Conservation (phyloP, 108 stramenopile species). For the Pseudonitzschia multiseries region DNA sequence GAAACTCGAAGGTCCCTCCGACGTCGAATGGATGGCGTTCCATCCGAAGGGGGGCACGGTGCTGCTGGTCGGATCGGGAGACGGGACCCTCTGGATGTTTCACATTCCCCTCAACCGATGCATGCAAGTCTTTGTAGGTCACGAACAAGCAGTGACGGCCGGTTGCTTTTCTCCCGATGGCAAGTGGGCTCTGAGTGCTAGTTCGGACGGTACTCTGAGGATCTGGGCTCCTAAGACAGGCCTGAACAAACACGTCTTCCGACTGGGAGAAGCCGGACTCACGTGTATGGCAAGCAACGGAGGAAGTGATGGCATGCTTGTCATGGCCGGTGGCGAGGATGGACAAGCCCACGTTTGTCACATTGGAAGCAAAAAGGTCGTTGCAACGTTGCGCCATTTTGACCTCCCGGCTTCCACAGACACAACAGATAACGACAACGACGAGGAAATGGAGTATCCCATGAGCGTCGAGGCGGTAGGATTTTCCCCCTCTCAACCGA, state of each 20-base stretch:
- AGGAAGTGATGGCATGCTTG: conserved; percentile 55
- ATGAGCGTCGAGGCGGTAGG: conserved; percentile 90
- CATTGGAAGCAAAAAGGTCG: conserved; percentile 76
- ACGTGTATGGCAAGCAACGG: conserved; percentile 75
- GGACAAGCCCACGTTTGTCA: conserved; percentile 89
- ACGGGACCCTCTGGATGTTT: conserved; percentile 98
- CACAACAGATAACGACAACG: conserved; percentile 39
- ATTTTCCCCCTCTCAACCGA: conserved; percentile 68
- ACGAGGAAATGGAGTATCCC: conserved; percentile 57
- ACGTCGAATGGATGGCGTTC: conserved; percentile 93
- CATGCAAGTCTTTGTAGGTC: conserved; percentile 96
- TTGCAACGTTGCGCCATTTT: conserved; percentile 79
- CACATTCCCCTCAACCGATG: conserved; percentile 85
- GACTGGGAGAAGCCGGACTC: conserved; percentile 58
- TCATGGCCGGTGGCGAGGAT: conserved; percentile 82
- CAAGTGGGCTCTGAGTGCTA: conserved; percentile 80
- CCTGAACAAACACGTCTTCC: conserved; percentile 81
- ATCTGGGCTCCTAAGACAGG: conserved; percentile 94
- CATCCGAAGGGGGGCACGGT: conserved; percentile 93
- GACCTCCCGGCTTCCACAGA: conserved; percentile 33
- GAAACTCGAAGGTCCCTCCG: conserved; percentile 91
- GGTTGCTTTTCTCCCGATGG: conserved; percentile 89
- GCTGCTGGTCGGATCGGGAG: conserved; percentile 88
- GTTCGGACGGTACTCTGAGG: conserved; percentile 86
- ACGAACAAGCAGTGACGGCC: conserved; percentile 85